Evolutionary conservation across 768 basidiomycete genomes (phyloP).

Genomic region (Naganishia antarctica): DNA sequence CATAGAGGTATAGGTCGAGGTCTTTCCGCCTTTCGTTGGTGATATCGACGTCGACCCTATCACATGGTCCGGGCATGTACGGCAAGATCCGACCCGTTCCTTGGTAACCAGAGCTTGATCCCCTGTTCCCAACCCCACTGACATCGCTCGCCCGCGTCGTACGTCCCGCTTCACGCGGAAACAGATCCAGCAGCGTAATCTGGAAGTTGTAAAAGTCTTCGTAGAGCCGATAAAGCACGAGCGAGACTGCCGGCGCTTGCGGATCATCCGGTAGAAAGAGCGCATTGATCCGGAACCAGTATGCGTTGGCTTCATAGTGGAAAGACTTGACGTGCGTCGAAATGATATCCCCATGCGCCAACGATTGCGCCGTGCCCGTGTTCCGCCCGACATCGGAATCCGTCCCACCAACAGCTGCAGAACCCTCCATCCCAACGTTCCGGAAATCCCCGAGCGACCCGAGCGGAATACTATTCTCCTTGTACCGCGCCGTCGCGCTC

Average conservation of each 20-base stretch:
- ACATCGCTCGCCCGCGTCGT: slow-evolving; percentile 21
- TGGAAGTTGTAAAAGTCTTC: slow-evolving; percentile 99
- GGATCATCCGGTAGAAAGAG: slow-evolving; percentile 75
- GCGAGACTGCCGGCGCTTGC: slow-evolving; percentile 54
- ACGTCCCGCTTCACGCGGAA: slow-evolving; percentile 87
- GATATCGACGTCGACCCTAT: slow-evolving; percentile 72
- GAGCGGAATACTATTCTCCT: slow-evolving; percentile 89
- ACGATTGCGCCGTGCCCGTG: background rate
- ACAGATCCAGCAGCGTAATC: slow-evolving; percentile 74
- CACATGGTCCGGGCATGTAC: slow-evolving; percentile 93
- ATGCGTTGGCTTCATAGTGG: slow-evolving; percentile 91
- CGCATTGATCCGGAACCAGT: slow-evolving; percentile 94
- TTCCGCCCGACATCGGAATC: background rate
- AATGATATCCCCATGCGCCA: slow-evolving; percentile 26
- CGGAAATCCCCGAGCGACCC: slow-evolving; percentile 54
- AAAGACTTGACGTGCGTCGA: slow-evolving; percentile 74
- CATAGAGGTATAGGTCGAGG: slow-evolving; percentile 79
- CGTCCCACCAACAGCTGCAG: background rate
- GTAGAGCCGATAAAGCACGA: slow-evolving; percentile 89
- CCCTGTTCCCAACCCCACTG: slow-evolving; percentile 26
- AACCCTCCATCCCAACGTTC: slow-evolving; percentile 6
- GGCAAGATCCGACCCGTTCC: slow-evolving; percentile 68
- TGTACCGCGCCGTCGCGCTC: slow-evolving; percentile 86
- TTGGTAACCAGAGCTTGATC: slow-evolving; percentile 29
- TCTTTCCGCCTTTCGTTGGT: slow-evolving; percentile 75